Evolutionary conservation across 768 basidiomycete species (phyloP).

Genomic region (Naematelia encephala): DNA sequence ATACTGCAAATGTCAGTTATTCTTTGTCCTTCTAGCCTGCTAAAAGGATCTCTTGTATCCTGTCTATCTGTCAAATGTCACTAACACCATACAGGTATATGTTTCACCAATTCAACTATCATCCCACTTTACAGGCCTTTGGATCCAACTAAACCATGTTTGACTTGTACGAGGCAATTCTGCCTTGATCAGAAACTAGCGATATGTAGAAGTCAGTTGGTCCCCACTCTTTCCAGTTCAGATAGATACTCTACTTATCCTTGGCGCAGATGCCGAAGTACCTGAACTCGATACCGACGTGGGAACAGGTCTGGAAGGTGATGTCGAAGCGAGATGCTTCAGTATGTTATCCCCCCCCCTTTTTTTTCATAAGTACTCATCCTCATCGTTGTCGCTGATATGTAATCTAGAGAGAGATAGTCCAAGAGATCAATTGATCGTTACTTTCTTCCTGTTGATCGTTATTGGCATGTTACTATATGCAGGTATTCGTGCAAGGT

Average conservation of each 20-base stretch:
- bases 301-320: constrained; percentile 89
- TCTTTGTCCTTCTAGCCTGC: background rate
- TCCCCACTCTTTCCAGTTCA: background rate
- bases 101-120: constrained; percentile 85
- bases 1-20: constrained; percentile 49
- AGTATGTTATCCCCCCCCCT: constrained; percentile 58
- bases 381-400: background rate
- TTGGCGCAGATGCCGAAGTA: constrained; percentile 51
- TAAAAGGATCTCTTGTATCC: background rate
- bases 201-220: constrained; percentile 57
- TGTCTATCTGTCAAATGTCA: background rate
- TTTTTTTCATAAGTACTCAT: background rate
- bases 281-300: constrained; percentile 89
- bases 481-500: constrained; percentile 61
- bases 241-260: background rate
- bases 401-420: constrained; percentile 74
- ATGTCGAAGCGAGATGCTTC: constrained; percentile 93
- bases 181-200: constrained; percentile 85
- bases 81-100: constrained; percentile 64
- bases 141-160: constrained; percentile 81
- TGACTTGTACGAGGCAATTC: constrained; percentile 93
- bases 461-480: constrained; percentile 80
- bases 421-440: constrained; percentile 89
- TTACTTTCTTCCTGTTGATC: constrained; percentile 81
- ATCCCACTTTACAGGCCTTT: constrained; percentile 74